Conservation (phyloP, 164 flowering plant genomes). For the Piper betle region DNA sequence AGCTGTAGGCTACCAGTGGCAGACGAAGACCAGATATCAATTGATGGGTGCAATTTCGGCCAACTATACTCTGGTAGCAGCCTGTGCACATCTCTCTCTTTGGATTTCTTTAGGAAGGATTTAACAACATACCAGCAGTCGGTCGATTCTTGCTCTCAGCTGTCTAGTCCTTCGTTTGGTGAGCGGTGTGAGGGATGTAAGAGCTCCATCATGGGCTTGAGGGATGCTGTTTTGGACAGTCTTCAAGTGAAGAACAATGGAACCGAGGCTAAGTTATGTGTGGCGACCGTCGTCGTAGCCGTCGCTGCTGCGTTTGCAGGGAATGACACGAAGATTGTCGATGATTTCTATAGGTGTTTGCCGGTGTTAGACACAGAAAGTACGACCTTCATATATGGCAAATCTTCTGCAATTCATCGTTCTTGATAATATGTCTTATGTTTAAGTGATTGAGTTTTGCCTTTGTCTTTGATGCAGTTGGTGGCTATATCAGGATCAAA, state of each 20-base stretch:
- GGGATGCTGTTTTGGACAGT: conserved; percentile 5
- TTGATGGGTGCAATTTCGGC: conserved; percentile 20
- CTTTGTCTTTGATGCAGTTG: conserved; percentile 15
- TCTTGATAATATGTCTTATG: too few relatives aligned
- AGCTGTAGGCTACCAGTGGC: conserved; percentile 14
- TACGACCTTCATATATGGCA: conserved; percentile 5
- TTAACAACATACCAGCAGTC: conserved; percentile 2
- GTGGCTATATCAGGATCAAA: conserved; percentile 26
- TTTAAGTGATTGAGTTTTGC: too few relatives aligned
- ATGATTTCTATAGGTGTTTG: conserved; percentile 37
- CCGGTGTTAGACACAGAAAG: conserved; percentile 20
- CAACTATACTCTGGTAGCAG: conserved; percentile 13
- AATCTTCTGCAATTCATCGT: not conserved
- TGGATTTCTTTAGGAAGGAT: conserved; percentile 1
- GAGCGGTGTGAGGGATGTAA: conserved; percentile 22
- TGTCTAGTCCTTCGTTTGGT: conserved; percentile 14
- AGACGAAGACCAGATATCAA: conserved; percentile 6
- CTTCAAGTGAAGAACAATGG: not conserved
- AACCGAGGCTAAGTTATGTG: conserved; percentile 18
- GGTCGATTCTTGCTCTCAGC: conserved; percentile 19
- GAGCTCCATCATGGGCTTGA: conserved; percentile 5
- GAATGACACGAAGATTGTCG: conserved; percentile 9
- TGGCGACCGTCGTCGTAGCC: conserved; percentile 17
- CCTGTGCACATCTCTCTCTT: conserved; percentile 22
- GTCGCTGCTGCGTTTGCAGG: conserved; percentile 15